phyloP scores from a whole-genome alignment of 73 alveolate species.

The Tetrahymena borealis region DNA sequence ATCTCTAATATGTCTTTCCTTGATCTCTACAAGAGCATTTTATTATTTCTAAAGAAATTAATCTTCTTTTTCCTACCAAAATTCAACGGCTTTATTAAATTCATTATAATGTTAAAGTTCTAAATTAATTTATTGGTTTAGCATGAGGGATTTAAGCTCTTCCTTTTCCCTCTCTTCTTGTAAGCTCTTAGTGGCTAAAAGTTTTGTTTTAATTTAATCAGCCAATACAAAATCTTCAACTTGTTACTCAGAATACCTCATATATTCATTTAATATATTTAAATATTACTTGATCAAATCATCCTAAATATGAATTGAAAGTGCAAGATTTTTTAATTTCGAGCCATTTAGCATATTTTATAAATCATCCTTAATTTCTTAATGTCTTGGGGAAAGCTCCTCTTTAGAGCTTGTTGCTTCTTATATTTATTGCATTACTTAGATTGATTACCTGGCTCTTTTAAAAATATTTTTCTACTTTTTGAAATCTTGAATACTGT shows the following conservation, averaged over 20 bases:
- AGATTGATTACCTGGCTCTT: too few species aligned
- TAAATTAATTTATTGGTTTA: not conserved
- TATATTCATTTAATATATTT: not conserved
- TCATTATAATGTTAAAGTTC: not conserved
- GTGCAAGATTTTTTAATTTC: not conserved
- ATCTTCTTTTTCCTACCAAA: not conserved
- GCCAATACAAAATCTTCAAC: not conserved
- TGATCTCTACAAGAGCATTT: not conserved
- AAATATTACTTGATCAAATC: not conserved
- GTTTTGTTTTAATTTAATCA: not conserved
- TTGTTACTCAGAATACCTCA: not conserved
- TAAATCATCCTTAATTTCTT: not conserved
- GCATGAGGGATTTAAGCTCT: not conserved
- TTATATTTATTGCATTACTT: not conserved
- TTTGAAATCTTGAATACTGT: too few species aligned
- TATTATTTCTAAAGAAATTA: not conserved
- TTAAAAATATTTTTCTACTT: too few species aligned
- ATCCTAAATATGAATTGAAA: not conserved
- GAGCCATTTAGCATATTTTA: not conserved
- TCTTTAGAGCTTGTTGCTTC: not conserved
- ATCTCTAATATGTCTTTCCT: not conserved
- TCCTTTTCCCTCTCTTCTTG: not conserved
- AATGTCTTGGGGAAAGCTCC: not conserved
- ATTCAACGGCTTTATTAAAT: slow-evolving; percentile 1
- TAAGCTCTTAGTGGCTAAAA: not conserved